Base-by-base conservation (phyloP, 1,139 yeast species). In the Geotrichum armillariae region DNA sequence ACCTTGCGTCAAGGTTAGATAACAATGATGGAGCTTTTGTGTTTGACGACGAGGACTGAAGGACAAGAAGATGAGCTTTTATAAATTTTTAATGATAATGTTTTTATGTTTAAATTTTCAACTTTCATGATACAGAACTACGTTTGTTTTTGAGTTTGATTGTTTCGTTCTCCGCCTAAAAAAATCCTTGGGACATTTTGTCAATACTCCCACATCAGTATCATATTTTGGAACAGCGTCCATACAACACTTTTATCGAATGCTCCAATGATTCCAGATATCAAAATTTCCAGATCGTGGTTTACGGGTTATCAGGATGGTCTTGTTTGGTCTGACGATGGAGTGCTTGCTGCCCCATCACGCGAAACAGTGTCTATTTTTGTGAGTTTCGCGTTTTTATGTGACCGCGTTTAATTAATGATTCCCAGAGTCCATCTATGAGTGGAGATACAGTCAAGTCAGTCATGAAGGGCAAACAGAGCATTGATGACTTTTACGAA, bases 1-100 rank as follows among this genome's bases (percentile, higher is more conserved):
- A 65, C 39, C 53, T 65, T 44, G 68, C 64, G 1, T 55, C 66
- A 12, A 38, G 68, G 23, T 46, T 55, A 16, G 46, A 49, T 21
- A 46, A 44, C 17, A 44, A 43, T 31, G 42, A 44, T 11, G 34
- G 27, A 18, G 37, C 32, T 6, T 37, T 37, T 20, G n/a, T 37
- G 22, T 29, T 39, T 20, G 46, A 48, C 14, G 45, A 42, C 9
- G 52, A 44, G 29, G 47, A 42, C 18, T n/a, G n/a, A n/a, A n/a
- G n/a, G n/a, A n/a, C n/a, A n/a, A n/a, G 14, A 17, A 18, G 34
- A 27, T 41, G 2, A 20, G 12, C 16, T 31, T n/a, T 5, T 8
- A 31, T 31, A 23, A 2, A 25, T n/a, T 39, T 39, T 23, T 27
- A n/a, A 39, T 39, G 33, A 39, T 39, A 25, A 25, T 11, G 36